Conservation (phyloP, 2,329 filamentous ascomycete species). For the Chrysoporthe deuterocubensis region DNA sequence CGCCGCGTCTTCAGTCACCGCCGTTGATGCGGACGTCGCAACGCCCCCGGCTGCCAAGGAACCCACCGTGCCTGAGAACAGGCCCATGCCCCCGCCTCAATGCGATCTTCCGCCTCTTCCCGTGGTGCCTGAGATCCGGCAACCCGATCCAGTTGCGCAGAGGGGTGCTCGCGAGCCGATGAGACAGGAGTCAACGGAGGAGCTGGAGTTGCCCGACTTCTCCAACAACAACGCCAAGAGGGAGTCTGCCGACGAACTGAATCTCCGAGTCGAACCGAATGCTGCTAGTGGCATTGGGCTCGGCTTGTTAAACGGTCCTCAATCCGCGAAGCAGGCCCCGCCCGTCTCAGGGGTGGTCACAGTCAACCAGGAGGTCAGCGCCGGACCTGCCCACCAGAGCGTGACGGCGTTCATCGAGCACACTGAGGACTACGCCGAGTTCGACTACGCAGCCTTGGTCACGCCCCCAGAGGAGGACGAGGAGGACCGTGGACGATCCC, state of each 20-base stretch:
- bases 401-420: slow-evolving; percentile 38
- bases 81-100: slow-evolving; percentile 42
- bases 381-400: slow-evolving; percentile 28
- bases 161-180: slow-evolving; percentile 26
- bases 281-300: slow-evolving; percentile 23
- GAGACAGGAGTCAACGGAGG: slow-evolving; percentile 14
- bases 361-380: slow-evolving; percentile 19
- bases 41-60: slow-evolving; percentile 33
- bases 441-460: slow-evolving; percentile 33
- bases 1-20: slow-evolving; percentile 37
- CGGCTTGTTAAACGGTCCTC: slow-evolving; percentile 25
- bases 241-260: slow-evolving; percentile 24
- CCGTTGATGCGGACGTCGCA: slow-evolving; percentile 30
- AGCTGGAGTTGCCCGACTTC: slow-evolving; percentile 24
- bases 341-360: slow-evolving; percentile 19
- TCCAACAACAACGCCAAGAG: slow-evolving; percentile 19
- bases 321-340: slow-evolving; percentile 6
- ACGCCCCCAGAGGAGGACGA: slow-evolving; percentile 30
- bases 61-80: slow-evolving; percentile 46
- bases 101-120: slow-evolving; percentile 37
- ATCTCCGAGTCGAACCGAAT: slow-evolving; percentile 9
- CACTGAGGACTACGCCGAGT: slow-evolving; percentile 41
- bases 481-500: slow-evolving; percentile 41
- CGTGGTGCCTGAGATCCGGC: slow-evolving; percentile 38
- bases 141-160: slow-evolving; percentile 42